Evolutionary conservation across 2,329 filamentous ascomycete species (phyloP).

Genomic region (Hymenoscyphus repandus): DNA sequence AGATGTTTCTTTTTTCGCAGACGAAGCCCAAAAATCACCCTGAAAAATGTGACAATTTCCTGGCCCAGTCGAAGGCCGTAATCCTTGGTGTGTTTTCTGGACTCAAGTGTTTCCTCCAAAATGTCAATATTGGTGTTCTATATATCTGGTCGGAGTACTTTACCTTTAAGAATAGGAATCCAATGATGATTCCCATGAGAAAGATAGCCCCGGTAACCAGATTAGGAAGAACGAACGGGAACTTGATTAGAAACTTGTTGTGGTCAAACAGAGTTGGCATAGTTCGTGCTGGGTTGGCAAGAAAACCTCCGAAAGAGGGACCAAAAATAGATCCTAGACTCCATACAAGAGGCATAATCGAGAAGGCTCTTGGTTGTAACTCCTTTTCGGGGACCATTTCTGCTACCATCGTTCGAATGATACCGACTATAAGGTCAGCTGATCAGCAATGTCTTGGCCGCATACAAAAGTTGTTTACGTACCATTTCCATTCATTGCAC

Average conservation of each 20-base stretch:
- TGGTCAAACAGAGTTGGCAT: constrained; percentile 66
- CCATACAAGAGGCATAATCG: constrained; percentile 89
- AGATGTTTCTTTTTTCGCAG: constrained; percentile 15
- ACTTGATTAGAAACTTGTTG: constrained; percentile 63
- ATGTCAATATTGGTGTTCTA: constrained; percentile 3
- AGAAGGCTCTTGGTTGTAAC: constrained; percentile 84
- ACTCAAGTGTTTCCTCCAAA: constrained; percentile 69
- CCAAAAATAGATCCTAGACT: constrained; percentile 83
- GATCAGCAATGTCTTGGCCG: constrained; percentile 7
- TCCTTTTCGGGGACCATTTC: constrained; percentile 86
- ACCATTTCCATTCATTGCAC: constrained; percentile 82
- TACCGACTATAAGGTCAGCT: constrained; percentile 56
- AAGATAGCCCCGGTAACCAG: constrained; percentile 73
- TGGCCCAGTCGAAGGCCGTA: constrained; percentile 71
- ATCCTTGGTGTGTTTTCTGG: constrained; percentile 62
- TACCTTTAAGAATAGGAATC: constrained; percentile 71
- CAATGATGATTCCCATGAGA: constrained; percentile 66
- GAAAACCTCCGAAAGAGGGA: constrained; percentile 78
- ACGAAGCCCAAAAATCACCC: constrained; percentile 12
- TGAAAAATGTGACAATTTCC: constrained; percentile 46
- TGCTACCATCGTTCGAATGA: constrained; percentile 85
- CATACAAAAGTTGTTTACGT: constrained; percentile 1
- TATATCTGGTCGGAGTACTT: constrained; percentile 4
- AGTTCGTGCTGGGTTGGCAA: constrained; percentile 74
- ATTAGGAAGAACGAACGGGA: constrained; percentile 82